A percentile compares a stretch with the other conserved stretches of the same genome.
Evolutionary conservation across 1,284 basidiomycete species (phyloP).

Genomic region (Rhodotorula sp.): DNA sequence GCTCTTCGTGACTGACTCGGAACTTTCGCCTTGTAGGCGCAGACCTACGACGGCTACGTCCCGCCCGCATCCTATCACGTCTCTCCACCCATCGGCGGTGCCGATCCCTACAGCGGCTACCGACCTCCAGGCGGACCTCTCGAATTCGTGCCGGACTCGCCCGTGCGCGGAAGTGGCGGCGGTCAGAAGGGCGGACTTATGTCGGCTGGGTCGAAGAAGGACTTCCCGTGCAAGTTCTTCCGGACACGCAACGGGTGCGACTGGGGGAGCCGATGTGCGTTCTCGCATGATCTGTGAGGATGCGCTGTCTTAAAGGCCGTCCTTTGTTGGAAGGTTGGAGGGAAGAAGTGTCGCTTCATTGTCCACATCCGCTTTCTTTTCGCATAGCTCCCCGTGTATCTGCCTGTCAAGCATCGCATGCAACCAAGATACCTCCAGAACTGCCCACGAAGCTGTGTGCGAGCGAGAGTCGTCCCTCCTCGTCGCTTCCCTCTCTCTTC

Average conservation of each 20-base stretch:
- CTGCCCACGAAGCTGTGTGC: neutral
- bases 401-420: neutral
- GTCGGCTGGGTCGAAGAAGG: neutral
- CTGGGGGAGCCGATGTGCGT: slow-evolving; percentile 30
- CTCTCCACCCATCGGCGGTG: neutral
- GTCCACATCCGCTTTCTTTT: neutral
- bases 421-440: neutral
- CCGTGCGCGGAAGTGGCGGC: neutral
- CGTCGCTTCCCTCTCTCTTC: neutral
- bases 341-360: neutral
- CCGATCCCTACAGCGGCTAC: slow-evolving; percentile 6
- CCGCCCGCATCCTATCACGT: neutral
- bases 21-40: too few relatives aligned
- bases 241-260: slow-evolving; percentile 24
- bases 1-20: too few relatives aligned
- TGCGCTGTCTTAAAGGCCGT: neutral
- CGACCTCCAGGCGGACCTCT: neutral
- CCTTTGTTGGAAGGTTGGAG: neutral
- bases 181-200: neutral
- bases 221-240: slow-evolving; percentile 24
- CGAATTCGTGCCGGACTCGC: neutral
- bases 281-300: slow-evolving; percentile 8
- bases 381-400: neutral
- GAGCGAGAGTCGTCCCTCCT: neutral
- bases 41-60: slow-evolving; percentile 21